These are phyloP conservation scores for Fusarium lyarnte DNA, from an alignment of 2,329 filamentous ascomycete species.

Conservation along the genomic window DNA sequence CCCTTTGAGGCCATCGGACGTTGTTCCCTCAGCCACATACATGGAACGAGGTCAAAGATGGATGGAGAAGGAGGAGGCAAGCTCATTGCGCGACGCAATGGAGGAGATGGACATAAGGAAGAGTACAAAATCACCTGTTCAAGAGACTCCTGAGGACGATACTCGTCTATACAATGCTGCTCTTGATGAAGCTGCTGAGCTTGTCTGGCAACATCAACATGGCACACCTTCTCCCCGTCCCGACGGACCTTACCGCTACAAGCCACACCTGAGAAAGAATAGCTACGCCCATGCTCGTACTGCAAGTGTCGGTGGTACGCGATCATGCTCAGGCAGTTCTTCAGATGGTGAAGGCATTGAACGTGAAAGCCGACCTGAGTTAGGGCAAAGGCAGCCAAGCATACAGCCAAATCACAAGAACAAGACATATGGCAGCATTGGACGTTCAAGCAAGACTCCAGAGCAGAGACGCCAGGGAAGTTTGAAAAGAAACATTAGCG, in stretches of 20 bases:
- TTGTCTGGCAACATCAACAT: conserved; percentile 81
- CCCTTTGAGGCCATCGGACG: conserved; percentile 66
- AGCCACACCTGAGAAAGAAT: conserved; percentile 73
- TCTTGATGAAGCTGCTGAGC: conserved; percentile 79
- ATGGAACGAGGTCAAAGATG: conserved; percentile 78
- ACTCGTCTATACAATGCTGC: conserved; percentile 76
- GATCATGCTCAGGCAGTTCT: conserved; percentile 64
- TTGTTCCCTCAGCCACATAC: conserved; percentile 74
- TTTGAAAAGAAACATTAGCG: conserved; percentile 75
- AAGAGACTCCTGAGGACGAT: conserved; percentile 57
- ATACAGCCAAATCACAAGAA: conserved; percentile 38
- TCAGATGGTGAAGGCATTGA: conserved; percentile 57
- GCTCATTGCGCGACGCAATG: conserved; percentile 75
- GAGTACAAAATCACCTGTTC: conserved; percentile 39
- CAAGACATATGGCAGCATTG: conserved; percentile 56
- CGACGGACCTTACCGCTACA: conserved; percentile 73
- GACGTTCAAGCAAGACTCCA: conserved; percentile 48
- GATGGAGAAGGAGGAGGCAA: conserved; percentile 83
- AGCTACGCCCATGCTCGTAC: conserved; percentile 76
- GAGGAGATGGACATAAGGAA: conserved; percentile 73
- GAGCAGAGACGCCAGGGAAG: conserved; percentile 69
- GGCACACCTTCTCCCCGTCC: conserved; percentile 63
- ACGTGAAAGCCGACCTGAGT: conserved; percentile 44
- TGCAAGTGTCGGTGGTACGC: conserved; percentile 62
- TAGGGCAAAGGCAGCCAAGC: conserved; percentile 35